Percentiles rank a stretch among this genome's conserved stretches.
Conservation (phyloP, 768 basidiomycete genomes). For the Amanita phalloides region DNA sequence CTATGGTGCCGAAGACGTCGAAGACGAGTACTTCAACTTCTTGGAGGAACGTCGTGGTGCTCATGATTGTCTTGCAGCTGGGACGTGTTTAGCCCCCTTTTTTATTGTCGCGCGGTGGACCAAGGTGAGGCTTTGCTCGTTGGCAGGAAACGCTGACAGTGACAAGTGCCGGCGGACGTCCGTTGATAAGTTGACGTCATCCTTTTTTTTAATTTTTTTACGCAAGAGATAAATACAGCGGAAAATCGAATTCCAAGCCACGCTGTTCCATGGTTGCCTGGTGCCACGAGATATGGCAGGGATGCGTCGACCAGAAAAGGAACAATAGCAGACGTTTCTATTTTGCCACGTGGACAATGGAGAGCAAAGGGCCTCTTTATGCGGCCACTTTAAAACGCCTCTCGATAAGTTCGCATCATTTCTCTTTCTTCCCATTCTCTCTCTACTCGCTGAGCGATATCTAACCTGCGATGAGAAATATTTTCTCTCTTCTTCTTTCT, state of each 20-base stretch:
- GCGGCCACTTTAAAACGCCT: not conserved
- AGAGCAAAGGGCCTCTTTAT: no score
- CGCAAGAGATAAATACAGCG: not conserved
- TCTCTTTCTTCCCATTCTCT: not conserved
- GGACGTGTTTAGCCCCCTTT: not conserved
- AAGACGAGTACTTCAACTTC: conserved; percentile 33
- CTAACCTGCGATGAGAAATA: conserved; percentile 13
- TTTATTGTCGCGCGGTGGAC: not conserved
- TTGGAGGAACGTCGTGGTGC: not conserved
- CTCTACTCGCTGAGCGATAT: not conserved
- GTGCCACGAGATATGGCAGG: not conserved
- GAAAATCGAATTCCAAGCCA: not conserved
- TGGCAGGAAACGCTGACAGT: no score
- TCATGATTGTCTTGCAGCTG: not conserved
- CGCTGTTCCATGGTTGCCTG: not conserved
- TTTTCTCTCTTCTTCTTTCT: conserved; percentile 22
- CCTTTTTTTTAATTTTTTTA: not conserved
- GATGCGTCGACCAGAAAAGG: not conserved
- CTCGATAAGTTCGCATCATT: no score
- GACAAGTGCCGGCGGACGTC: no score
- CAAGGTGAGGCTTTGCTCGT: not conserved
- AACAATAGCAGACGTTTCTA: not conserved
- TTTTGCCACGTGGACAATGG: no score
- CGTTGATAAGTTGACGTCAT: not conserved
- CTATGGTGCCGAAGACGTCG: conserved; percentile 41